Conservation (phyloP, 2,329 filamentous ascomycete genomes). For the Alternaria triticina region DNA sequence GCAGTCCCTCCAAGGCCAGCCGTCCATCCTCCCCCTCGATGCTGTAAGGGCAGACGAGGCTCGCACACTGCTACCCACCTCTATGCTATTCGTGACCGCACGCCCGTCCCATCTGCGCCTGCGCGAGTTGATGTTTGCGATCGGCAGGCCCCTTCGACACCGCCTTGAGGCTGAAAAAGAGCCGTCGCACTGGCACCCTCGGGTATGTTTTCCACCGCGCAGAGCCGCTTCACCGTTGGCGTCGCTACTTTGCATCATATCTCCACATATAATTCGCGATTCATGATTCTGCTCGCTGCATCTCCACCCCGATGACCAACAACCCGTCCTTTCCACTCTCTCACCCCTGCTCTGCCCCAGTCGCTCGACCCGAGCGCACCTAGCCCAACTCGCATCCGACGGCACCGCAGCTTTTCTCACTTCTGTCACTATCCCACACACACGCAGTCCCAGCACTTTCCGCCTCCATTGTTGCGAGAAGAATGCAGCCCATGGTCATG, state of each 20-base stretch:
- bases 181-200: constrained; percentile 44
- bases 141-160: constrained; percentile 43
- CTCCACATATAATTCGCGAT: constrained; percentile 13
- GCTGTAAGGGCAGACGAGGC: constrained; percentile 10
- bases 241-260: constrained; percentile 22
- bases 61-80: constrained; percentile 7
- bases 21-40: constrained; percentile 6
- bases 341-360: constrained; percentile 19
- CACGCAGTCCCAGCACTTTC: background rate
- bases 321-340: constrained; percentile 17
- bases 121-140: constrained; percentile 32
- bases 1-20: constrained; percentile 1
- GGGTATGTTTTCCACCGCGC: constrained; percentile 46
- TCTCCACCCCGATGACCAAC: constrained; percentile 14
- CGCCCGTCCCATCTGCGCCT: constrained; percentile 6
- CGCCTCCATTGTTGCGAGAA: constrained; percentile 7
- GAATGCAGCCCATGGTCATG: constrained; percentile 31
- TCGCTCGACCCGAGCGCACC: constrained; percentile 16
- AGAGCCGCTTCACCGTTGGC: constrained; percentile 40
- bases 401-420: constrained; percentile 10
- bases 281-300: constrained; percentile 11
- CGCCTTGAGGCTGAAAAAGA: constrained; percentile 46
- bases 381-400: constrained; percentile 22
- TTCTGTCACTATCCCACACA: constrained; percentile 6
- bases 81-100: constrained; percentile 18